phyloP scores from a whole-genome alignment of 2,329 filamentous ascomycete species.

The Lecanicillium sp. region DNA sequence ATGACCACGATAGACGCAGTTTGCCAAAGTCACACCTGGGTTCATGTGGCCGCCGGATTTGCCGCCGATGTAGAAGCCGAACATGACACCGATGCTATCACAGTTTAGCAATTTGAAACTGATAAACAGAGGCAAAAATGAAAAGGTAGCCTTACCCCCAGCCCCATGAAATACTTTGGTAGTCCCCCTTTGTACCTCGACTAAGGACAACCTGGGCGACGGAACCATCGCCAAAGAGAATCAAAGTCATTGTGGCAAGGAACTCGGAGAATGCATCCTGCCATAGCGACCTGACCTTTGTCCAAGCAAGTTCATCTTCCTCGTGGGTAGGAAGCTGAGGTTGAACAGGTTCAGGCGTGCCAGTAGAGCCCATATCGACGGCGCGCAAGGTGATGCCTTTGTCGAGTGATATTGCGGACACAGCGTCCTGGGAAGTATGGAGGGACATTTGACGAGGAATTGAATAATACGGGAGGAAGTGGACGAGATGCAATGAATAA shows the following conservation, averaged over 20 bases:
- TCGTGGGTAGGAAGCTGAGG: constrained; percentile 10
- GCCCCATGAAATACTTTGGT: constrained; percentile 41
- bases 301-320: constrained; percentile 36
- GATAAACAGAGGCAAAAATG: too few species aligned
- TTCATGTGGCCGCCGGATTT: constrained; percentile 62
- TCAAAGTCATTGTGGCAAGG: constrained; percentile 57
- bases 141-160: constrained; percentile 32
- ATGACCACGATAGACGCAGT: constrained; percentile 59
- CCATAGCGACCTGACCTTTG: constrained; percentile 37
- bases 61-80: constrained; percentile 57
- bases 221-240: constrained; percentile 63
- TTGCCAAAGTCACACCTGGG: constrained; percentile 62
- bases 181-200: constrained; percentile 34
- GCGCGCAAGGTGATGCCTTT: constrained; percentile 21
- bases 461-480: too few species aligned
- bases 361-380: constrained; percentile 20
- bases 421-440: constrained; percentile 19
- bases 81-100: constrained; percentile 56
- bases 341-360: constrained; percentile 1
- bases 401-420: constrained; percentile 25
- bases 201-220: constrained; percentile 62
- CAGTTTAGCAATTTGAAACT: too few species aligned
- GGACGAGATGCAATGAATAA: background rate
- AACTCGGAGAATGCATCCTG: constrained; percentile 59
- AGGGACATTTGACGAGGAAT: too few species aligned